Evolutionary conservation across 345 rosid genomes (phyloP), one percentile per base, ranked within the genome.

Genomic region (Cardiospermum halicacabum): DNA sequence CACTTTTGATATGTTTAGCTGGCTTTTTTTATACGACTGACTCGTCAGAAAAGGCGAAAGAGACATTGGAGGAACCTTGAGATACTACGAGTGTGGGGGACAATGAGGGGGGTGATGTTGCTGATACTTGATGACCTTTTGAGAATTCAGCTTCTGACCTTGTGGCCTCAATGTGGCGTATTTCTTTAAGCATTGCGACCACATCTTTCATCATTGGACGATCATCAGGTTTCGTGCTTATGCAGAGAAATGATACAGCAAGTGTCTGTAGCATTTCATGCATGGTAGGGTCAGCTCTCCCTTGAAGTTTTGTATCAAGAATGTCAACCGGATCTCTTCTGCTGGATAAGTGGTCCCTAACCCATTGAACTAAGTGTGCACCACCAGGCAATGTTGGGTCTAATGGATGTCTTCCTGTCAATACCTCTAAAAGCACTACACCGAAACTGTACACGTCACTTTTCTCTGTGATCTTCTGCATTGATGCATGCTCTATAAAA

Each of bases 391-490:
- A 74, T 47, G 85, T 83, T 65, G 99, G 96, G 66, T 93, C 97
- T 31, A 93, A 59, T 26, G 99, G 99, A 69, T 93, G 99, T 72
- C 91, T 84, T 45, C 97, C 97, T 19, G 95, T 88, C 67, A 91
- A 73, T 21, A 91, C 88, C 76, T 94, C 99, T 7, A 94, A 66
- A 9, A 94, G 57, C 31, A 94, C 88, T 56, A 91, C 84, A 0
- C 99, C 99, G 24, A 72, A 94, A 51, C 99, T 89, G 78, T 88
- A 94, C 30, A 94, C 96, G 42, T 94, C 99, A 26, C 97, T 94
- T 68, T 85, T 90, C 71, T 90, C 95, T 0, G 89, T 85, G 54
- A 94, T 86, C 7, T 75, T 75, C 75, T 81, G 96, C 86, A 79
- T 74, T 15, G 95, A 80, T 26, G 88, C 99, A 74, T 88, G 96